These are phyloP conservation scores for Taphrina populina DNA, from an alignment of 1,139 yeast genomes.

Conservation along the genomic window DNA sequence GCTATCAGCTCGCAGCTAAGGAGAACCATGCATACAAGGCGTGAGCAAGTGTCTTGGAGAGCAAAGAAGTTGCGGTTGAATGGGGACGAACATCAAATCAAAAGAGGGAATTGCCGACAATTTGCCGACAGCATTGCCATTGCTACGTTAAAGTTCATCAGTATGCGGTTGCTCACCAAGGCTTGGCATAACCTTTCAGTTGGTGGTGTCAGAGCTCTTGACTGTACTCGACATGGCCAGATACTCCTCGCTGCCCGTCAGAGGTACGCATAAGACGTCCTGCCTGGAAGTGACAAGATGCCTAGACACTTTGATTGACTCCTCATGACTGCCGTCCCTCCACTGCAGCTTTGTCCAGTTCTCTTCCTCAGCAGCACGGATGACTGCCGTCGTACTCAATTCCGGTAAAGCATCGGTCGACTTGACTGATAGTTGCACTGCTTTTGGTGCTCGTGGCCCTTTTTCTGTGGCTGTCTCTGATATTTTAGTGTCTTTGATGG, in stretches of 20 bases:
- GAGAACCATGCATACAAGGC: no score
- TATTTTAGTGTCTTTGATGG: slow-evolving; percentile 17
- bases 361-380: slow-evolving; percentile 52
- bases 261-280: slow-evolving; percentile 13
- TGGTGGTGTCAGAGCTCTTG: no score
- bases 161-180: no score
- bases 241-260: slow-evolving; percentile 21
- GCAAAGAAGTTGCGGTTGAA: no score
- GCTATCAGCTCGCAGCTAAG: no score
- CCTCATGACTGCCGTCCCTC: slow-evolving; percentile 7
- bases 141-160: no score
- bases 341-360: slow-evolving; percentile 25
- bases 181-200: no score
- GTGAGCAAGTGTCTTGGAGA: no score
- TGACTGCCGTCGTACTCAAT: slow-evolving; percentile 37
- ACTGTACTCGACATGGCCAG: slow-evolving; percentile 25
- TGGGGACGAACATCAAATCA: slow-evolving; percentile 24
- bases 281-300: slow-evolving; percentile 8
- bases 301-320: slow-evolving; percentile 14
- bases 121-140: no score
- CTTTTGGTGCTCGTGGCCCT: slow-evolving; percentile 31
- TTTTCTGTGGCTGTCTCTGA: slow-evolving; percentile 37
- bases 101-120: no score
- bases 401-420: slow-evolving; percentile 35
- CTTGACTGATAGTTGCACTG: slow-evolving; percentile 31